Evolutionary conservation across 345 rosid species (phyloP).

Genomic region (Pugionium dolabratum): DNA sequence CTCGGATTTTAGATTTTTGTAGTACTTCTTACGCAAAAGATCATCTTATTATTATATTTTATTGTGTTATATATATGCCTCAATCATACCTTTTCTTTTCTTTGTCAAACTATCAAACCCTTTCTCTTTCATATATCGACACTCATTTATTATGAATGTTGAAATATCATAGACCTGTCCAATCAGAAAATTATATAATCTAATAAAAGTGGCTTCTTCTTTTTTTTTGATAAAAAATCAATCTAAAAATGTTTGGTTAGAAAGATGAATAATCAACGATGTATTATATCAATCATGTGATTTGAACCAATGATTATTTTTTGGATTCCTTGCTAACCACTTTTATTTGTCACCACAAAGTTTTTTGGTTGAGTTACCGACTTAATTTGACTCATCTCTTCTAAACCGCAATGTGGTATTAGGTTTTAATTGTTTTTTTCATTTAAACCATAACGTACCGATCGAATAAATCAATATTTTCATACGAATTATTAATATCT

Average conservation of each 20-base stretch:
- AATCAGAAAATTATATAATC: slow-evolving; percentile 1
- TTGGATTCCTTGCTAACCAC: too few relatives aligned
- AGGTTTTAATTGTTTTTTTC: too few relatives aligned
- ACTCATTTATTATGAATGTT: slow-evolving; percentile 39
- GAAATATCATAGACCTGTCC: slow-evolving; percentile 38
- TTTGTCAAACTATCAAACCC: not conserved
- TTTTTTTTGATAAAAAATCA: too few relatives aligned
- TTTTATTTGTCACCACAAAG: too few relatives aligned
- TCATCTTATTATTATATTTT: not conserved
- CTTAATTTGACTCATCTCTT: too few relatives aligned
- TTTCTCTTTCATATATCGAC: slow-evolving; percentile 39
- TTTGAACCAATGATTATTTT: too few relatives aligned
- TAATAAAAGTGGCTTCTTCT: too few relatives aligned
- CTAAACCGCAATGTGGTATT: too few relatives aligned
- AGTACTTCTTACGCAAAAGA: slow-evolving; percentile 42
- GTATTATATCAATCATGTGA: slow-evolving; percentile 6
- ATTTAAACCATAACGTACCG: too few relatives aligned
- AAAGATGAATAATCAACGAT: slow-evolving; percentile 21
- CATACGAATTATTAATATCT: too few relatives aligned
- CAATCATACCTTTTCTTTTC: not conserved
- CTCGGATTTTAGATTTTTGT: slow-evolving; percentile 27
- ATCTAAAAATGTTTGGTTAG: slow-evolving; percentile 19
- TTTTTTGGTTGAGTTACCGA: too few relatives aligned
- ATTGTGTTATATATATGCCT: not conserved
- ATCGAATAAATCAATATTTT: too few relatives aligned